Base-by-base conservation (phyloP, 352 stramenopile species). In the Pythium biforme region DNA sequence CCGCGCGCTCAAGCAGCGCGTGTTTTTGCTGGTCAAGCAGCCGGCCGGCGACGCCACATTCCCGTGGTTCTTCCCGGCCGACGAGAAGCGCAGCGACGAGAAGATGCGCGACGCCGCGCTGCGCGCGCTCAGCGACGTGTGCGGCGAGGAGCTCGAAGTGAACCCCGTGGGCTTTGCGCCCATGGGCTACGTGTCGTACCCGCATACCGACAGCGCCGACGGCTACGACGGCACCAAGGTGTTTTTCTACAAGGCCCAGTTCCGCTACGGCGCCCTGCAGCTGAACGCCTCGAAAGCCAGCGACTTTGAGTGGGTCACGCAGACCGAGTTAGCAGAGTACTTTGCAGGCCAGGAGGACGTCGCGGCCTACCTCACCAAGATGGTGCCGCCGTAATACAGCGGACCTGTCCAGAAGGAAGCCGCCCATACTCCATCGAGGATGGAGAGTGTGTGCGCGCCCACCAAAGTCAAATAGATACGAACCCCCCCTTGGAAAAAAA, bases 221-320 rank as follows among this genome's bases (percentile, higher is more conserved):
- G 87, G 59, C 59, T 66, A 80, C 51, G 77, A 92, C 54, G 85
- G 85, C 62, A 94, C 85, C 40, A 94, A 94, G 66, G 72, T 94
- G 37, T 94, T 94, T 59, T 92, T 92, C 62, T 94, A 92, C 77
- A 94, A 94, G 72, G 81, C 85, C 26, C 82, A 94, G 74, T 59
- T 82, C 20, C 56, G 85, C 33, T 49, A 64, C 43, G 81, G 82
- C 68, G 76, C 90, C 48, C 80, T 90, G 62, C 45, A 69, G 57
- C 65, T 91, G 45, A 87, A 94, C 60, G 55, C 57, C 41, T 47
- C 61, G 33, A 86, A 90, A 69, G 76, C 81, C 31, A 73, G 54
- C 37, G 86, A 94, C 73, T 92, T 89, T 65, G 64, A 92, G 27
- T 94, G 86, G 86, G 86, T 92, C 64, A 94, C 86, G 45, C 75